Evolutionary conservation across 129 eudicot genomes (phyloP), one percentile per base, ranked within the genome.

Genomic region (Ambrosia artemisiifolia): DNA sequence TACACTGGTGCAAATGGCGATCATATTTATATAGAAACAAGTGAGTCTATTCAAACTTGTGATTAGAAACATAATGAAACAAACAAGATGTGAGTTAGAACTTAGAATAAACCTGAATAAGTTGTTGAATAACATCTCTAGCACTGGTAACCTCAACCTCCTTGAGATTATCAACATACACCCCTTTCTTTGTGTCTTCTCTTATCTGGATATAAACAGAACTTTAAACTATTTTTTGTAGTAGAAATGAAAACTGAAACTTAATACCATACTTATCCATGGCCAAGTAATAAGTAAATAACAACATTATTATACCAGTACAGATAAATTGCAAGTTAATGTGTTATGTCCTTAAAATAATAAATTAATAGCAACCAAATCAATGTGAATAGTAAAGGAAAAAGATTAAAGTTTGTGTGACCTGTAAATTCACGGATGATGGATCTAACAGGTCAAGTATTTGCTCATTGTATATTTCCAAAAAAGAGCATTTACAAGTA

Each of bases 401-500:
- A 24, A 48, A 76, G 32, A 12, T 36, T 49, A 59, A 50, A 34
- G 11, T 2, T 19, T 42, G 36, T 40, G 30, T 42, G 32, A 88
- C 99, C 96, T 95, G 99, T 78, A 95, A 86, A 83, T 95, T 95
- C 78, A 49, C 35, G 50, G 99, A 90, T 40, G 94, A 84, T 70
- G 99, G 99, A 73, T 95, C 95, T 74, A 95, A 72, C 72, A 95
- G 88, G 80, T 95, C 99, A 63, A 95, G 87, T 71, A 95, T 95
- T 47, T 90, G 99, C 78, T 95, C 99, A 32, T 95, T 95, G 84
- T 95, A 95, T 49, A 95, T 95, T 78, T 95, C 99, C 79, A 90
- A 67, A 74, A 95, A 95, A 2, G 99, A 95, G 77, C 99, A 95
- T 91, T 83, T 95, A 72, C 97, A 95, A 47, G 92, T 90, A 62